These are phyloP conservation scores for Lentinula sp. DNA, from an alignment of 768 basidiomycete species.

Conservation along the genomic window DNA sequence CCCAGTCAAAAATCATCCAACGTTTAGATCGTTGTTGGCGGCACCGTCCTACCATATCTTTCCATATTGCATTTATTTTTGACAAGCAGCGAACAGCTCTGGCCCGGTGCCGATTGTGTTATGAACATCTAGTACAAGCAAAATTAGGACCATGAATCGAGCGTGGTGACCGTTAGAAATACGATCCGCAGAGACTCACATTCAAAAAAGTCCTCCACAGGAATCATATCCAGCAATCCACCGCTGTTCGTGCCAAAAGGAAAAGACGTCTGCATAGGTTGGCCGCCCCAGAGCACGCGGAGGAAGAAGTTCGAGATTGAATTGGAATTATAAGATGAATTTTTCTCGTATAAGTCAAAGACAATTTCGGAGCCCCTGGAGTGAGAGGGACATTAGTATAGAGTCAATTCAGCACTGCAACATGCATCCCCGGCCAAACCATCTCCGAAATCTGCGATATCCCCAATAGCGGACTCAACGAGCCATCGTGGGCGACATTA, in stretches of 20 bases:
- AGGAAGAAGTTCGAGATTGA: constrained; percentile 21
- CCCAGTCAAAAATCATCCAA: too few species aligned
- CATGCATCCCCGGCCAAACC: constrained; percentile 47
- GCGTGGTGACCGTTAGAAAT: background rate
- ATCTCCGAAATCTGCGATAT: constrained; percentile 42
- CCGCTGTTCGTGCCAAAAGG: constrained; percentile 26
- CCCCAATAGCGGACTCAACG: constrained; percentile 41
- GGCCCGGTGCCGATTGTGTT: constrained; percentile 28
- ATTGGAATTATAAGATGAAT: background rate
- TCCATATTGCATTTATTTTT: background rate
- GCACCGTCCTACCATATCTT: too few species aligned
- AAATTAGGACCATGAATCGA: background rate
- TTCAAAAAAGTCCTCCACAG: constrained; percentile 31
- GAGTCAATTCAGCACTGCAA: background rate
- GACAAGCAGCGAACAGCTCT: constrained; percentile 19
- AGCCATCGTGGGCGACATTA: constrained; percentile 48
- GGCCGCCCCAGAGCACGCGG: constrained; percentile 47
- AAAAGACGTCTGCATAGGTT: constrained; percentile 42
- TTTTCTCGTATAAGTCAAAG: constrained; percentile 38
- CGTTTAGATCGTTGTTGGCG: too few species aligned
- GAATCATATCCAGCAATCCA: constrained; percentile 34
- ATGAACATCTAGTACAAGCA: constrained; percentile 27
- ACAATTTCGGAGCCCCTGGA: constrained; percentile 41
- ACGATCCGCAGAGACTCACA: constrained; percentile 24
- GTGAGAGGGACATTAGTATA: background rate